phyloP scores from a whole-genome alignment of 2,329 filamentous ascomycete genomes.

The Monosporascus sp. region DNA sequence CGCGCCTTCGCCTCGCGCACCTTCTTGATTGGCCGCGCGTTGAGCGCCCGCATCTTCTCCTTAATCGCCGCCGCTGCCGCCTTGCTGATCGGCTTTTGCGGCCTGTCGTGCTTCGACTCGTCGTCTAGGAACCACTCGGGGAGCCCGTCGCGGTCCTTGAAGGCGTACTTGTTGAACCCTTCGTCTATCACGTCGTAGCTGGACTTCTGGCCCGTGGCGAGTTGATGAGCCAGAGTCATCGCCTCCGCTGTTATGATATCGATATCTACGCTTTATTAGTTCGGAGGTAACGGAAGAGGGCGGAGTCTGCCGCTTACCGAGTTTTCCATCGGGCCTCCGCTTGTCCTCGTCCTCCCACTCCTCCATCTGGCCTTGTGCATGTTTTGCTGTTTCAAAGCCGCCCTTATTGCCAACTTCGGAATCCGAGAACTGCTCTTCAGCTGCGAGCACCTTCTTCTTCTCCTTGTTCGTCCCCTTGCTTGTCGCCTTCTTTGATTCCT shows the following conservation, averaged over 20 bases:
- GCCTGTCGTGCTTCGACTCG: conserved; percentile 76
- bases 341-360: conserved; percentile 65
- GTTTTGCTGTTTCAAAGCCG: conserved; percentile 60
- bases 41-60: conserved; percentile 87
- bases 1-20: conserved; percentile 92
- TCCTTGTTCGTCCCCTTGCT: conserved; percentile 17
- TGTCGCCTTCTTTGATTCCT: conserved; percentile 19
- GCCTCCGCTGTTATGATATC: conserved; percentile 99
- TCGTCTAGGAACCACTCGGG: conserved; percentile 99
- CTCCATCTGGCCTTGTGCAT: conserved; percentile 32
- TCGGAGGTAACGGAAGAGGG: not conserved
- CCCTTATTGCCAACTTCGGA: conserved; percentile 36
- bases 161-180: conserved; percentile 85
- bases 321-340: conserved; percentile 56
- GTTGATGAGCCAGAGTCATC: conserved; percentile 91
- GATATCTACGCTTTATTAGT: conserved; percentile 58
- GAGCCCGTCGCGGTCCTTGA: conserved; percentile 85
- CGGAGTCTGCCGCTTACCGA: conserved; percentile 38
- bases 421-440: conserved; percentile 15
- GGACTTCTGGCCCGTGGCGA: conserved; percentile 80
- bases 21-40: conserved; percentile 98
- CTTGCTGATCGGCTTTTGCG: conserved; percentile 84
- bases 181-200: conserved; percentile 81
- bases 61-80: conserved; percentile 88
- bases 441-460: conserved; percentile 11